Conservation (phyloP, 768 basidiomycete species). For the Galerina sulciceps region DNA sequence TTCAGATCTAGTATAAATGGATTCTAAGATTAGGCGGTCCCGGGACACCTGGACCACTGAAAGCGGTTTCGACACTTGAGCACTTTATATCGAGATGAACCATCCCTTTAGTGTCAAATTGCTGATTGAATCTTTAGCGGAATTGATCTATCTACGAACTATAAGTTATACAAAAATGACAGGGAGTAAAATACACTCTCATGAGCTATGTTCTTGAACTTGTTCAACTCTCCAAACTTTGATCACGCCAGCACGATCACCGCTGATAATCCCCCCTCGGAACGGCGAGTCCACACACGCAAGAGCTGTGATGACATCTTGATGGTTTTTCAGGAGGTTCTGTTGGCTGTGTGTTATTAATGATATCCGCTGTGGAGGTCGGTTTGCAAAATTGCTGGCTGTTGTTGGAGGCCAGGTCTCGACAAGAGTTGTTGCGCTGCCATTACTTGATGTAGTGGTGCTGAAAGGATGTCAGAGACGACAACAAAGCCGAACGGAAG, state of each 20-base stretch:
- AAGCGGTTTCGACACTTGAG: too few species aligned
- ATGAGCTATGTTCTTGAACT: slow-evolving; percentile 34
- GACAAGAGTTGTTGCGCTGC: slow-evolving; percentile 55
- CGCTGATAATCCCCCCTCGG: slow-evolving; percentile 89
- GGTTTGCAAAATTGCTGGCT: slow-evolving; percentile 55
- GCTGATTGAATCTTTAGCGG: too few species aligned
- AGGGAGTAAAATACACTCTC: background rate
- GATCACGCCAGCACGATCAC: slow-evolving; percentile 85
- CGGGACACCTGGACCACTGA: too few species aligned
- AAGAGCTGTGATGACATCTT: slow-evolving; percentile 87
- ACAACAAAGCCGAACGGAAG: background rate
- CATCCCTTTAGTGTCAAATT: too few species aligned
- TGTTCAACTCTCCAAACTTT: slow-evolving; percentile 87
- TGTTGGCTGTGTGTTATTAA: slow-evolving; percentile 84
- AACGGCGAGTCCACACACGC: slow-evolving; percentile 92
- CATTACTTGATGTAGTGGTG: slow-evolving; percentile 41
- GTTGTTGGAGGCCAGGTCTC: slow-evolving; percentile 63
- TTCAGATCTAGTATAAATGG: too few species aligned
- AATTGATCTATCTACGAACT: too few species aligned
- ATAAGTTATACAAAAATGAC: too few species aligned
- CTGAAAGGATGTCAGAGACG: slow-evolving; percentile 22
- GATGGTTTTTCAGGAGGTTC: slow-evolving; percentile 83
- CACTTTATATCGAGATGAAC: too few species aligned
- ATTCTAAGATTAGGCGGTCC: too few species aligned
- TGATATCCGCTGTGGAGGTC: slow-evolving; percentile 76